Evolutionary conservation across 768 basidiomycete species (phyloP).

Genomic region (Pleurotus djamor): DNA sequence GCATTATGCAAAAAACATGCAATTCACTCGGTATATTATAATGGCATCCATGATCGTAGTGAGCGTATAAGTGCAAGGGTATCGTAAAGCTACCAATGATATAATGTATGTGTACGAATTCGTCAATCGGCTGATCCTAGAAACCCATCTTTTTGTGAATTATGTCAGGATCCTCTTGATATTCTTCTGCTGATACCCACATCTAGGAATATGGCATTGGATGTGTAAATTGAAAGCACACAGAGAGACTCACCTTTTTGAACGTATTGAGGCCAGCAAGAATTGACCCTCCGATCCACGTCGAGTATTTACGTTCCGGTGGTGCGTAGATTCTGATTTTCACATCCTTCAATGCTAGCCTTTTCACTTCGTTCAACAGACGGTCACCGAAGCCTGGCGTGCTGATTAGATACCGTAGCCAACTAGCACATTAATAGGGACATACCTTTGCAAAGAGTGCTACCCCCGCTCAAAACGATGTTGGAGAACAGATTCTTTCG

Average conservation of each 20-base stretch:
- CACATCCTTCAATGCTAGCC: constrained; percentile 90
- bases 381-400: constrained; percentile 88
- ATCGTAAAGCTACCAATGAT: constrained; percentile 19
- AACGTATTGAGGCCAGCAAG: constrained; percentile 94
- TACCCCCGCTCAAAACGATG: constrained; percentile 95
- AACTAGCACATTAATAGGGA: neutral
- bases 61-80: constrained; percentile 19
- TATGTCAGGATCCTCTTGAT: constrained; percentile 98
- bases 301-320: constrained; percentile 98
- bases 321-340: constrained; percentile 99
- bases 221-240: constrained; percentile 10
- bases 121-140: constrained; percentile 15
- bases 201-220: constrained; percentile 51
- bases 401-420: neutral
- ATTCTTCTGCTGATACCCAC: constrained; percentile 99
- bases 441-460: constrained; percentile 90
- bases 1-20: constrained; percentile 11
- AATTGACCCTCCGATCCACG: constrained; percentile 97
- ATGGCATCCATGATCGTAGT: constrained; percentile 31
- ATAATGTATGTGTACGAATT: constrained; percentile 7
- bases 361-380: constrained; percentile 94
- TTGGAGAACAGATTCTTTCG: constrained; percentile 95
- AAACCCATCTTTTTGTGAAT: constrained; percentile 96
- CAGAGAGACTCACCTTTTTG: constrained; percentile 70
- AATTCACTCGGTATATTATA: constrained; percentile 22